Percentiles rank a stretch among this genome's conserved stretches.
These are phyloP conservation scores for Rheum nobile DNA, from an alignment of 148 eudicot genomes.

Conservation along the genomic window DNA sequence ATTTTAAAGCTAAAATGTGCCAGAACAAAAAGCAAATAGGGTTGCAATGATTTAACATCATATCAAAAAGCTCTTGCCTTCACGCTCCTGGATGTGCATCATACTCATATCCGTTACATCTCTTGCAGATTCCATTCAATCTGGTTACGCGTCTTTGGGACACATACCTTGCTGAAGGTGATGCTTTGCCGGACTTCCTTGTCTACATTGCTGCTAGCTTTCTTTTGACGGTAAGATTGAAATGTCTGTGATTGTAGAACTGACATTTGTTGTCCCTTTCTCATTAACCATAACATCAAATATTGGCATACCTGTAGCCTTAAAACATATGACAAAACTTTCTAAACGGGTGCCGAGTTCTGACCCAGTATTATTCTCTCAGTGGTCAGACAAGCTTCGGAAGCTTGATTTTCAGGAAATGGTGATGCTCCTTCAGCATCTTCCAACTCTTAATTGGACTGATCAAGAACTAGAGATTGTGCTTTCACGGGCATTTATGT, in stretches of 20 bases:
- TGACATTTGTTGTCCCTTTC: neutral
- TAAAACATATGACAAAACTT: no score
- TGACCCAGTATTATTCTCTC: slow-evolving; percentile 11
- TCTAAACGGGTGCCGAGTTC: neutral
- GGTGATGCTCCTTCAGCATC: slow-evolving; percentile 97
- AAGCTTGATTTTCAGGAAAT: slow-evolving; percentile 94
- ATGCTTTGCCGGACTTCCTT: slow-evolving; percentile 95
- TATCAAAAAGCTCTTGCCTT: neutral
- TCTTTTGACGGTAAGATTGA: slow-evolving; percentile 66
- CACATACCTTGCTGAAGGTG: slow-evolving; percentile 99
- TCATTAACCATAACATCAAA: neutral
- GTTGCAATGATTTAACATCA: neutral
- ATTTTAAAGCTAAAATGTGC: neutral
- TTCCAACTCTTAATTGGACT: slow-evolving; percentile 78
- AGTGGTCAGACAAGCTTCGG: slow-evolving; percentile 90
- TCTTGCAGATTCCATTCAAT: slow-evolving; percentile 70
- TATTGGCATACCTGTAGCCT: neutral
- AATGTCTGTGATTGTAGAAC: neutral
- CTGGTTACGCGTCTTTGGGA: slow-evolving; percentile 97
- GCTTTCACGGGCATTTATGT: slow-evolving; percentile 92
- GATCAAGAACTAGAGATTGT: slow-evolving; percentile 84
- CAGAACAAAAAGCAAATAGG: neutral
- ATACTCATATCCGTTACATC: neutral
- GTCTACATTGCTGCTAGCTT: slow-evolving; percentile 95
- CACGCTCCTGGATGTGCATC: neutral